These are phyloP conservation scores for Serendipita vermifera DNA, from an alignment of 768 basidiomycete species.

Conservation along the genomic window DNA sequence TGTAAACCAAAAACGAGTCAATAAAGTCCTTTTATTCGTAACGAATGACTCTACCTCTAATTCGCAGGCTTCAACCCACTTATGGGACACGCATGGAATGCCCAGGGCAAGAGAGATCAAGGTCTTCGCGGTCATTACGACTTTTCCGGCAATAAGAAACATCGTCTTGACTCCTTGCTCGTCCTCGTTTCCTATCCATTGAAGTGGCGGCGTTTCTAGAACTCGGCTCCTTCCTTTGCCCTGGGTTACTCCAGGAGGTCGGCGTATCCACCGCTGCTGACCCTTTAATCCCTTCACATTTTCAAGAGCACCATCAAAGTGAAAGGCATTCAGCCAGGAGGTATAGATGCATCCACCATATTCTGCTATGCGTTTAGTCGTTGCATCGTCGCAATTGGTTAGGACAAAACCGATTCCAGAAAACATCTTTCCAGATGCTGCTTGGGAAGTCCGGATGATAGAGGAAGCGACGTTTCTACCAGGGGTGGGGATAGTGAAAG, in stretches of 20 bases:
- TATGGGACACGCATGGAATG: background rate
- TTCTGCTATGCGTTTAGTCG: background rate
- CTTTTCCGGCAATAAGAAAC: constrained; percentile 1
- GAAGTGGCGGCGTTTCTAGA: background rate
- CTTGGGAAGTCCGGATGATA: background rate
- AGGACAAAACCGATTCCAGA: background rate
- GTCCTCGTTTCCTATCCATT: background rate
- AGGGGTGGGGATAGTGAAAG: background rate
- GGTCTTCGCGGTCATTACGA: background rate
- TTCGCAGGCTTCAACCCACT: constrained; percentile 1
- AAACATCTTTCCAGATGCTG: background rate
- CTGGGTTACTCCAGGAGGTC: background rate
- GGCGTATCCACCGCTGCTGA: background rate
- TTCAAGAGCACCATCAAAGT: background rate
- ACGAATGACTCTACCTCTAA: no score
- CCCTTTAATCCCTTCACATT: background rate
- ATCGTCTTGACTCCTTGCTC: background rate
- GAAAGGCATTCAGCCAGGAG: background rate
- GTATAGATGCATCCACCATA: background rate
- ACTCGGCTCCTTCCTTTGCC: background rate
- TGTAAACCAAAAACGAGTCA: background rate
- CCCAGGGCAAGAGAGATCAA: constrained; percentile 1
- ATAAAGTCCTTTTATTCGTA: no score
- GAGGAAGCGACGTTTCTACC: background rate
- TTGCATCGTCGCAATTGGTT: background rate